phyloP scores from a whole-genome alignment of 768 basidiomycete genomes.

The Pleurotus platypus region DNA sequence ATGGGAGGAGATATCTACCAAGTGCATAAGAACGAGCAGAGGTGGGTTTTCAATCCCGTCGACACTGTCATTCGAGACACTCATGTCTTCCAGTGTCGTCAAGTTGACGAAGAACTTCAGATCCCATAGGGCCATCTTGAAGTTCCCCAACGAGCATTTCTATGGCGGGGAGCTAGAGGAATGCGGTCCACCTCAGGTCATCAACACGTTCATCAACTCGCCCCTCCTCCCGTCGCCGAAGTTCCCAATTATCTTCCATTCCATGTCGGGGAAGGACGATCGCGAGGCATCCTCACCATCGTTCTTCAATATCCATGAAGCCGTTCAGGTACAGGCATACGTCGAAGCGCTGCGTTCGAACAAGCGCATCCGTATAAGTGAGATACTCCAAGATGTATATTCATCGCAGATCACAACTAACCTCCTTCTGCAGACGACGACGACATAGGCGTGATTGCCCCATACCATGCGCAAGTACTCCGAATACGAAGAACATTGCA shows the following conservation, averaged over 20 bases:
- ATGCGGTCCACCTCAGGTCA: conserved; percentile 38
- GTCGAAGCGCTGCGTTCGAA: conserved; percentile 32
- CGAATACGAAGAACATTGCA: conserved; percentile 41
- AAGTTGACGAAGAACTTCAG: conserved; percentile 66
- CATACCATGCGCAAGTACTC: conserved; percentile 57
- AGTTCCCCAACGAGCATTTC: conserved; percentile 59
- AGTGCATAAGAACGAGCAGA: conserved; percentile 14
- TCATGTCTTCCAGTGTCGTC: conserved; percentile 42
- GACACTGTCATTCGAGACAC: conserved; percentile 9
- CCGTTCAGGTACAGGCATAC: conserved; percentile 49
- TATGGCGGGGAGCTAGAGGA: conserved; percentile 51
- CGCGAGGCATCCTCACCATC: conserved; percentile 68
- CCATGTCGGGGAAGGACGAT: conserved; percentile 55
- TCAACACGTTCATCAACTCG: conserved; percentile 35
- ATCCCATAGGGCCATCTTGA: conserved; percentile 57
- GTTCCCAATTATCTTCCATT: conserved; percentile 65
- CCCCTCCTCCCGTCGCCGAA: conserved; percentile 36
- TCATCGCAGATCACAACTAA: conserved; percentile 10
- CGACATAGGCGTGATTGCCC: conserved; percentile 60
- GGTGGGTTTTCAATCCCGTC: neutral
- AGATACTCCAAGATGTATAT: conserved; percentile 10
- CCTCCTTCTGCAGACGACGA: conserved; percentile 30
- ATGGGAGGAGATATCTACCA: conserved; percentile 46
- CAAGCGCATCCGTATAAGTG: conserved; percentile 37
- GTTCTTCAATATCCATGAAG: conserved; percentile 68